Evolutionary conservation across 305 asterid species (phyloP).

Genomic region (Salvia sclarea): DNA sequence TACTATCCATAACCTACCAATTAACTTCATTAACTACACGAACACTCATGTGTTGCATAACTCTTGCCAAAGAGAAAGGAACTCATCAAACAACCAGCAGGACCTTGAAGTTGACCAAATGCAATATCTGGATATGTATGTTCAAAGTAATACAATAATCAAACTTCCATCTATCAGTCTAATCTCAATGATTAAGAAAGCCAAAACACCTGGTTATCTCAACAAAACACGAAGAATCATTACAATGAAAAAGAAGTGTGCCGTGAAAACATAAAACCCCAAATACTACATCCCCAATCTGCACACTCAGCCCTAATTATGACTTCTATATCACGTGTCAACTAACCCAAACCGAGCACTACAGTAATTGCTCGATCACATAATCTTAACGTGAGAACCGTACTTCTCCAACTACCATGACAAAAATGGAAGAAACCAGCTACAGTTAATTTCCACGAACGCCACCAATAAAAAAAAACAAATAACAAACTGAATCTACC

Average conservation of each 20-base stretch:
- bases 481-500: constrained; percentile 8
- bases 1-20: background rate
- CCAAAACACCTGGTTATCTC: background rate
- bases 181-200: constrained; percentile 9
- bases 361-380: constrained; percentile 10
- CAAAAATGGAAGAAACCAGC: background rate
- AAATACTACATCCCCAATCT: background rate
- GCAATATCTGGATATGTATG: background rate
- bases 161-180: constrained; percentile 3
- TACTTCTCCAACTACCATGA: constrained; percentile 11
- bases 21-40: background rate
- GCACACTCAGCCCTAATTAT: constrained; percentile 8
- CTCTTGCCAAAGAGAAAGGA: constrained; percentile 16
- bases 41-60: constrained; percentile 1
- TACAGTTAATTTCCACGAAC: constrained; percentile 19
- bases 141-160: background rate
- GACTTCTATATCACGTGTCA: background rate
- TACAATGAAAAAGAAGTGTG: background rate
- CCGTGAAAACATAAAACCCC: background rate
- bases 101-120: constrained; percentile 9
- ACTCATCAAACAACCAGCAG: constrained; percentile 13
- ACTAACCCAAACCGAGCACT: background rate
- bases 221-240: background rate
- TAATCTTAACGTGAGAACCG: background rate
- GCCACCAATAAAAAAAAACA: background rate